Base-by-base conservation (phyloP, 148 eudicot genomes). In the Spergularia marina region DNA sequence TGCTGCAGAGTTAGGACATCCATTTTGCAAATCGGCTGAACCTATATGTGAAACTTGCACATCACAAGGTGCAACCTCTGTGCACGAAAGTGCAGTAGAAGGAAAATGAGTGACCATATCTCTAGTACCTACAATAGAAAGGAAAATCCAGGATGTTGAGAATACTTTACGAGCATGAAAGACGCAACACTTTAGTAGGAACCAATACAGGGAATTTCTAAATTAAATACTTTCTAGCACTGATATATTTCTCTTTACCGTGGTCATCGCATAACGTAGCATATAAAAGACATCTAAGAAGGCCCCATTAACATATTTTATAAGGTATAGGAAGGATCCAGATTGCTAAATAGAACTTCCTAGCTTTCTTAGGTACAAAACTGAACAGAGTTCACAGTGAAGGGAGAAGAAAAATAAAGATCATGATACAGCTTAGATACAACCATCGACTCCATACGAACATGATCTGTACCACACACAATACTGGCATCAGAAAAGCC, bases 31-130 rank as follows among this genome's bases (percentile, higher is more conserved):
- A 80, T 72, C 81, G 54, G 74, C 70, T 64, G 73, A 69, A 68
- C 79, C 72, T 71, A 85, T 34, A 49, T 80, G 87, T 12, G 89
- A 86, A 53, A 85, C 52, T 76, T 86, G 83, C 13, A 85, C 71
- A 51, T 72, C 73, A 77, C 73, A 44, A 34, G 89, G 87, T 66
- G 77, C 79, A 72, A 53, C 74, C 64, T 82, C 83, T 17, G 84
- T 77, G 75, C 85, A 79, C 12, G 95, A 86, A 52, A 88, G 82
- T 36, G 88, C 69, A 30, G 87, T 74, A 68, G 90, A 82, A 61
- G 90, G 90, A 71, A 55, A 76, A 65, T 88, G 86, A 73, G 86
- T 85, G 67, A 90, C 91, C 73, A 80, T 63, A 73, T 81, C 57
- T 73, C 79, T 65, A 76, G 67, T 57, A 47, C 70, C 80, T 70